Base-by-base conservation (phyloP, 148 eudicot species). In the Tetragonia tetragonoides region DNA sequence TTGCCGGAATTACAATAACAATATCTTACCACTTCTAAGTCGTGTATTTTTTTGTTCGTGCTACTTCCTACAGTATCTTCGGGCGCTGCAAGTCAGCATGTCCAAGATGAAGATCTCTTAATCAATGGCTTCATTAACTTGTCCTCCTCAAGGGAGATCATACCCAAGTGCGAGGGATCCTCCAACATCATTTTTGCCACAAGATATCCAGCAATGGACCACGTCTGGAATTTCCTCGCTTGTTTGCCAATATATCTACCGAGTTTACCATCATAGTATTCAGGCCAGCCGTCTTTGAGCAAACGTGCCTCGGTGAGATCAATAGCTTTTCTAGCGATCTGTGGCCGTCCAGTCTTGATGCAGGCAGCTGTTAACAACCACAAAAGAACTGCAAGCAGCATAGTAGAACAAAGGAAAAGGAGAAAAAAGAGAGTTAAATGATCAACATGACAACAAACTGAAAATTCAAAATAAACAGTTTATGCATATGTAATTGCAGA, bases 101-200 rank as follows among this genome's bases (percentile, higher is more conserved):
- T 88, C 97, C 97, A 94, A 46, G 98, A 94, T 23, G 95, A 83
- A 28, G 98, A 94, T 89, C 97, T 87, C 82, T 88, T 94, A 56
- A 94, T 77, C 53, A 89, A 78, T 24, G 91, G 97, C 86, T 90
- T 92, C 90, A 87, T 88, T 66, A 80, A 86, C 84, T 74, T 88
- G 81, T 92, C 98, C 73, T 92, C 98, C 84, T 94, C 98, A 28
- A 92, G 82, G 11, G 98, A 92, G 81, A 94, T 86, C 97, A 94
- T 94, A 28, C 95, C 97, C 84, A 94, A 81, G 82, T 94, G 98
- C 24, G 98, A 94, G 17, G 98, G 98, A 81, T 94, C 98, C 70
- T 94, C 98, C 70, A 94, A 70, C 98, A 94, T 81, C 98, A 94
- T 94, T 75, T 94, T 94, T 28, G 98, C 91, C 76, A 94, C 98